phyloP scores from a whole-genome alignment of 257 asterid species.

The Perilla frutescens region DNA sequence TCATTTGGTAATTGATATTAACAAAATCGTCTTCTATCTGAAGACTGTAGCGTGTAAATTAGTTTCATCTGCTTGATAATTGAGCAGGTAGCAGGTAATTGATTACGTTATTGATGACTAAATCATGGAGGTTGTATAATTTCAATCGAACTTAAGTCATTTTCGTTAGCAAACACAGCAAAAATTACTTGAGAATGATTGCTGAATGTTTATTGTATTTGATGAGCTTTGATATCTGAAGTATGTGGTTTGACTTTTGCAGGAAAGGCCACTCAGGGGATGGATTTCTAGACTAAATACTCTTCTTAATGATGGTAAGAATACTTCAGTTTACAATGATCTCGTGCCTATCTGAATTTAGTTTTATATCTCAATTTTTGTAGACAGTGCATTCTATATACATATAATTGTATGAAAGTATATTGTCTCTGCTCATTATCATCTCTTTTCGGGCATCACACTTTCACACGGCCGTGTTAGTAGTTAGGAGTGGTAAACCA shows the following conservation, averaged over 20 bases:
- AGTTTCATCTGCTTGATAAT: constrained; percentile 13
- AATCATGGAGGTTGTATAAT: background rate
- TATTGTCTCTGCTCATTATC: background rate
- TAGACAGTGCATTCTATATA: background rate
- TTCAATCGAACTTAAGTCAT: background rate
- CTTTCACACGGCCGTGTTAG: background rate
- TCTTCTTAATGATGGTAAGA: constrained; percentile 45
- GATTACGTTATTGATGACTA: constrained; percentile 1
- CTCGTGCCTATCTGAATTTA: constrained; percentile 6
- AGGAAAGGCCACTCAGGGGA: constrained; percentile 44
- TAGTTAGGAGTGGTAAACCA: background rate
- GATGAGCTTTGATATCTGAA: constrained; percentile 31
- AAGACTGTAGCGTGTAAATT: background rate
- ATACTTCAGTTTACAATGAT: constrained; percentile 7
- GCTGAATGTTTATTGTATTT: constrained; percentile 13
- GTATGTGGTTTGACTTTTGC: constrained; percentile 39
- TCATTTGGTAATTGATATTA: background rate
- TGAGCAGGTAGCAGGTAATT: background rate
- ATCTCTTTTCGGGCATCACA: background rate
- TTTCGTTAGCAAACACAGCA: background rate
- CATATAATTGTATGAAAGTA: no score
- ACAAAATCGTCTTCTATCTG: background rate
- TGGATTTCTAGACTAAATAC: constrained; percentile 40
- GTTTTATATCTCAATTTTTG: background rate
- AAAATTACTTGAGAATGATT: background rate